Evolutionary conservation across 306 rosid genomes (phyloP), one percentile per base, ranked within the genome.

Genomic region (Glycine soja): DNA sequence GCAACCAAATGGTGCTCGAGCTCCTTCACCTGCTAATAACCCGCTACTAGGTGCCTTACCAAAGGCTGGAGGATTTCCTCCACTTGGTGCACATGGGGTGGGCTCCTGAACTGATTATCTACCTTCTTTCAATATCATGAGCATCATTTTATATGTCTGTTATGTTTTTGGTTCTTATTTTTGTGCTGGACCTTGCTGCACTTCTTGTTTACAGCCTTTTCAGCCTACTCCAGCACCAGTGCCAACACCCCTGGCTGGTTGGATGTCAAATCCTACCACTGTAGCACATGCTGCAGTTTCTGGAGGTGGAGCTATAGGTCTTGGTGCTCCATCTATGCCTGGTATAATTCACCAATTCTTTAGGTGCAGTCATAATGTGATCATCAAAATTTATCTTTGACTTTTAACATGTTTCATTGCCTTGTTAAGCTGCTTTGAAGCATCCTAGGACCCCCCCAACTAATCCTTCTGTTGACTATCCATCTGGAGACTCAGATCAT

Each of bases 251-350:
- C 88, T 93, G 66, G 99, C 99, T 10, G 98, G 99, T 85, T 95
- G 99, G 99, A 95, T 95, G 99, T 91, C 99, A 76, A 95, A 91
- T 87, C 92, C 99, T 75, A 87, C 96, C n/a, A 87, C 96, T 30
- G 96, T 93, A 68, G 87, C 94, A 36, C 97, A 95, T 86, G 85
- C 96, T 34, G 91, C 96, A 5, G 97, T 93, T 80, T 90, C 99
- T 73, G 97, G 93, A 64, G 99, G 94, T 59, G 97, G 91, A 82
- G 92, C 91, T 80, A 95, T 95, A 74, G 98, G 97, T 88, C 98
- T 95, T 15, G 97, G 97, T 82, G 93, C 90, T 86, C 98, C 99
- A 75, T 95, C 99, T 2, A 95, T 95, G 57, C 91, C 99, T 14
- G 97, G 99, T 95, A 86, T 84, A 64, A 32, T 48, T 74, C 57